A percentile compares a stretch with the other conserved stretches of the same genome.
These are phyloP conservation scores for Globisporangium camurandrum DNA, from an alignment of 352 stramenopile species.

Conservation along the genomic window DNA sequence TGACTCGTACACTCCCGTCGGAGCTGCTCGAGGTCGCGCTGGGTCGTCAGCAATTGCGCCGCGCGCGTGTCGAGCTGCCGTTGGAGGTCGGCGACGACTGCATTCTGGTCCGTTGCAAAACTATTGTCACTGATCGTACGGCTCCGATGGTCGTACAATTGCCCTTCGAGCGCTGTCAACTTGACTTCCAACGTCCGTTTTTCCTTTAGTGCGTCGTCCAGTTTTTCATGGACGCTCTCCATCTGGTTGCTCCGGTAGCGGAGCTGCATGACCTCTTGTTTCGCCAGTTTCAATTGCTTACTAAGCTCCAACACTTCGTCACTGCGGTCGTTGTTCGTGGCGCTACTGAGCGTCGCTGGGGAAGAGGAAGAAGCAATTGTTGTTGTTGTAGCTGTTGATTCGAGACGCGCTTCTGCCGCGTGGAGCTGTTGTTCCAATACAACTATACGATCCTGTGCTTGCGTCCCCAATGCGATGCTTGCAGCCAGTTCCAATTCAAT, in stretches of 20 bases:
- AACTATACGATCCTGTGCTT: too few relatives aligned
- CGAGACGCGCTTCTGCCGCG: slow-evolving; percentile 8
- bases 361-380: slow-evolving; percentile 4
- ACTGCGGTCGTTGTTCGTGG: slow-evolving; percentile 6
- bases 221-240: slow-evolving; percentile 53
- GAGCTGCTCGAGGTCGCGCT: slow-evolving; percentile 45
- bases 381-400: not conserved
- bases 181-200: slow-evolving; percentile 76
- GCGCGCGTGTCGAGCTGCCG: slow-evolving; percentile 51
- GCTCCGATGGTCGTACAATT: slow-evolving; percentile 70
- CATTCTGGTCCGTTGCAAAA: slow-evolving; percentile 26
- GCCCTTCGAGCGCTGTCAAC: slow-evolving; percentile 65
- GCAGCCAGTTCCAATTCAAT: too few relatives aligned
- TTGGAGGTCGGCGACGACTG: slow-evolving; percentile 42
- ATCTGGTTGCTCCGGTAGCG: slow-evolving; percentile 77
- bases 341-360: slow-evolving; percentile 11
- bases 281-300: slow-evolving; percentile 72
- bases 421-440: too few relatives aligned
- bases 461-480: not conserved
- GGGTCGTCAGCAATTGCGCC: slow-evolving; percentile 32
- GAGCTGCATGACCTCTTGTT: slow-evolving; percentile 80
- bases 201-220: slow-evolving; percentile 69
- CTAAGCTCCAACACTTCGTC: slow-evolving; percentile 48
- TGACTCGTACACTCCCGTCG: slow-evolving; percentile 14
- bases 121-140: slow-evolving; percentile 51